Percentiles rank a stretch among this genome's conserved stretches.
phyloP scores from a whole-genome alignment of 208 protist species.

The Porcisia hertigi region DNA sequence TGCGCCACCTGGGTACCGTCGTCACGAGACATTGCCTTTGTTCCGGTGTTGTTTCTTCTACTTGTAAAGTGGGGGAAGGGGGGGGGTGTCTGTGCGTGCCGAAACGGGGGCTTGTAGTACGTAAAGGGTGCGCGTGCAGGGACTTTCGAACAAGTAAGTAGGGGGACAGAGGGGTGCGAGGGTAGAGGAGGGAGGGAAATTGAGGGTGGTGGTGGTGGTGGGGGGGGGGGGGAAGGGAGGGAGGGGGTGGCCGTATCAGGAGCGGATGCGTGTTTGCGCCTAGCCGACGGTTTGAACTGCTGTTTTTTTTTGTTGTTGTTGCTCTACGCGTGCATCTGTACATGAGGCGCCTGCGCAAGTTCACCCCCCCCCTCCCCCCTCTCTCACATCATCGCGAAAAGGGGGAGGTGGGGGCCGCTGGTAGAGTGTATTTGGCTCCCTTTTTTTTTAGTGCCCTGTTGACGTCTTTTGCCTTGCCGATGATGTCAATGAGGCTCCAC shows the following conservation, averaged over 20 bases:
- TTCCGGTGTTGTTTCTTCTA: not conserved
- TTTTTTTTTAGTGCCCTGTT: not conserved
- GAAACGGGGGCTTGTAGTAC: not conserved
- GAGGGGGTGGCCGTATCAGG: not conserved
- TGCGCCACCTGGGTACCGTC: slow-evolving; percentile 72
- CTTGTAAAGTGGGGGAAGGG: not conserved
- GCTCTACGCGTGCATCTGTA: no score
- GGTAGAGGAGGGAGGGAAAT: not conserved
- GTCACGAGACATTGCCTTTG: slow-evolving; percentile 38
- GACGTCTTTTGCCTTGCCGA: not conserved
- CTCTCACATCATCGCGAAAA: not conserved
- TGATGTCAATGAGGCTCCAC: not conserved
- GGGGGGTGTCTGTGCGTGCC: not conserved
- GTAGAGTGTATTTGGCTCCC: not conserved
- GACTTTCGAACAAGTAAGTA: not conserved
- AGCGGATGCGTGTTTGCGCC: not conserved
- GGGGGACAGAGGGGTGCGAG: not conserved
- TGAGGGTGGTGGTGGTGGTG: not conserved
- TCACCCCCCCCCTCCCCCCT: not conserved
- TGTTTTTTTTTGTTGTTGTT: no score
- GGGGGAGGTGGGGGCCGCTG: no score
- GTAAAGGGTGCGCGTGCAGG: not conserved
- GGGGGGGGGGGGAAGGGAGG: no score
- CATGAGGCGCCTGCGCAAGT: not conserved
- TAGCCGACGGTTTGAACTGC: not conserved